A percentile compares a stretch with the other conserved stretches of the same genome.
These are phyloP conservation scores for Ceratocystis lukuohia DNA, from an alignment of 2,329 filamentous ascomycete species.

Conservation along the genomic window DNA sequence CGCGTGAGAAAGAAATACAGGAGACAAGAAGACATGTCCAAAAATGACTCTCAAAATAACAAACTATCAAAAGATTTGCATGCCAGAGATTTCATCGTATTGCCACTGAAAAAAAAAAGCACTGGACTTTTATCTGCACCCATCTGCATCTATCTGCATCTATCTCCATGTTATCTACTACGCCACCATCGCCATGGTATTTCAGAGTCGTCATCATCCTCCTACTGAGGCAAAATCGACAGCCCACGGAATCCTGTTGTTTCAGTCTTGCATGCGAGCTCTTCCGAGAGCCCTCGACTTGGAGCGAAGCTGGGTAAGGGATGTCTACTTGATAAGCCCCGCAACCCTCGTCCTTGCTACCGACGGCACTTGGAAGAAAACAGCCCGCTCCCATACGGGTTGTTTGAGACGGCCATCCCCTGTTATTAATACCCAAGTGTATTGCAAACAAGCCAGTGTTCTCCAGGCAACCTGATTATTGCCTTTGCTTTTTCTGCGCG, in stretches of 20 bases:
- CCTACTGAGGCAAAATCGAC: not conserved
- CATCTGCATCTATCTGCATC: not conserved
- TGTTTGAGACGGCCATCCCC: not conserved
- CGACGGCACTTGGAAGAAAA: constrained; percentile 1
- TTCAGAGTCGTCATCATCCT: not conserved
- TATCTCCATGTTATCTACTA: not conserved
- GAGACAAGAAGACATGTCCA: not conserved
- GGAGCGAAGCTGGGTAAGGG: not conserved
- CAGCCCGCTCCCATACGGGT: not conserved
- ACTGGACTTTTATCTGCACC: not conserved
- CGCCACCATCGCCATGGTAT: not conserved
- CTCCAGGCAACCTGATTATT: constrained; percentile 1
- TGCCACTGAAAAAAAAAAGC: not conserved
- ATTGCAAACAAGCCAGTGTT: not conserved
- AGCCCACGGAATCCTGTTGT: not conserved
- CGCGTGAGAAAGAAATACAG: not conserved
- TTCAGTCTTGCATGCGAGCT: not conserved
- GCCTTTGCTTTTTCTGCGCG: not conserved
- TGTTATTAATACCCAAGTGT: not conserved
- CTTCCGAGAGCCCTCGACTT: not conserved
- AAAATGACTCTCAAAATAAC: not conserved
- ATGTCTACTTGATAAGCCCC: not conserved
- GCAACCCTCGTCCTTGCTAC: not conserved
- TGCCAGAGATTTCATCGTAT: not conserved
- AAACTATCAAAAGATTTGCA: not conserved